Conservation (phyloP, 1,284 basidiomycete species). For the Heimioporus punctisporus region DNA sequence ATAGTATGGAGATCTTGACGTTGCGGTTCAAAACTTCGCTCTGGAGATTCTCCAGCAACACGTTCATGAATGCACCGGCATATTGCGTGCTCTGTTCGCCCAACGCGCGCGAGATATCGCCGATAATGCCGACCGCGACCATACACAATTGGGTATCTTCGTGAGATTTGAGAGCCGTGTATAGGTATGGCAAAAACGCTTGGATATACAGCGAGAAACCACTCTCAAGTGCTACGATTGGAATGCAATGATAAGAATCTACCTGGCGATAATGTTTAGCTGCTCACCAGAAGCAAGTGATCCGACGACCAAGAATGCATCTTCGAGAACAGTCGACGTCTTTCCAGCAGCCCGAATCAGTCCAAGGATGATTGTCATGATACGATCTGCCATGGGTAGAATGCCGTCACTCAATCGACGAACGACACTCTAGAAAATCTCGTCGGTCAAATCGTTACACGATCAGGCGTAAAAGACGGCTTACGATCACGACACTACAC, state of each 20-base stretch:
- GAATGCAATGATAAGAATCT: neutral
- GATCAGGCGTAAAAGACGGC: slow-evolving; percentile 21
- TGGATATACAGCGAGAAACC: slow-evolving; percentile 90
- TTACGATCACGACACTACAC: slow-evolving; percentile 87
- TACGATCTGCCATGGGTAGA: slow-evolving; percentile 88
- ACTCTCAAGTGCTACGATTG: slow-evolving; percentile 70
- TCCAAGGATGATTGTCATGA: slow-evolving; percentile 93
- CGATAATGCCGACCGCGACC: slow-evolving; percentile 95
- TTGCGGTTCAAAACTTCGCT: slow-evolving; percentile 91
- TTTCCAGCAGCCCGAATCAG: slow-evolving; percentile 90
- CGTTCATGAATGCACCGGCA: slow-evolving; percentile 88
- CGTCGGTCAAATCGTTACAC: no score
- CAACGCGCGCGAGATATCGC: slow-evolving; percentile 94
- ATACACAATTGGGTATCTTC: slow-evolving; percentile 97
- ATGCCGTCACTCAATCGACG: slow-evolving; percentile 87
- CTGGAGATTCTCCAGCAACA: slow-evolving; percentile 91
- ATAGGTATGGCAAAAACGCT: slow-evolving; percentile 91
- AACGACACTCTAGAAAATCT: slow-evolving; percentile 66
- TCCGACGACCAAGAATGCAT: slow-evolving; percentile 96
- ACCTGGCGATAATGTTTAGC: neutral
- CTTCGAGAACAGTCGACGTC: slow-evolving; percentile 96
- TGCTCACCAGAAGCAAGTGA: slow-evolving; percentile 73
- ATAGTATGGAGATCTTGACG: slow-evolving; percentile 96
- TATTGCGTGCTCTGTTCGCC: slow-evolving; percentile 86
- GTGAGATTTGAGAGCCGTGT: slow-evolving; percentile 89